phyloP scores from a whole-genome alignment of 345 rosid genomes.

The Eucalyptus erythrocorys region DNA sequence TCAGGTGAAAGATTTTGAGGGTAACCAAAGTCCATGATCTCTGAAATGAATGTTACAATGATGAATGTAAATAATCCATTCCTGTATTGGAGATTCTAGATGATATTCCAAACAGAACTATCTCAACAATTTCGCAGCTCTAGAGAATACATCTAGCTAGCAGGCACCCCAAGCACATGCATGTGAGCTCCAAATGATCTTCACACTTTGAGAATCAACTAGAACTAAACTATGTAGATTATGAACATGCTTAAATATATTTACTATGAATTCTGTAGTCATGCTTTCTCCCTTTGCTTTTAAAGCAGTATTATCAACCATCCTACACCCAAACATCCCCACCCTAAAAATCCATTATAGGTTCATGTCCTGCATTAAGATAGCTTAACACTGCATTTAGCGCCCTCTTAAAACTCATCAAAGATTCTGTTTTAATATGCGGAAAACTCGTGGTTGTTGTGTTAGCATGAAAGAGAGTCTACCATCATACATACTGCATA shows the following conservation, averaged over 20 bases:
- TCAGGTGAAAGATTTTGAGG: constrained; percentile 98
- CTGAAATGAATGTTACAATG: constrained; percentile 24
- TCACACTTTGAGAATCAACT: neutral
- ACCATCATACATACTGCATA: neutral
- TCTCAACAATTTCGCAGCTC: neutral
- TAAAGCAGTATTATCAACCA: neutral
- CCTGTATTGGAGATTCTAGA: neutral
- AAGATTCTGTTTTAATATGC: neutral
- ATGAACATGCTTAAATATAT: neutral
- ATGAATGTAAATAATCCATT: neutral
- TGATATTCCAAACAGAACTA: neutral
- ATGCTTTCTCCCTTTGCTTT: neutral
- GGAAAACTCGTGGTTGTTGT: neutral
- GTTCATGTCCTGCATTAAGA: neutral
- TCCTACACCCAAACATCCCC: neutral
- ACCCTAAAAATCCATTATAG: neutral
- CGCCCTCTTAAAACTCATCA: neutral
- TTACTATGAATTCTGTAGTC: neutral
- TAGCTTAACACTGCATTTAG: neutral
- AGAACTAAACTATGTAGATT: neutral
- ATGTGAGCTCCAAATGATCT: neutral
- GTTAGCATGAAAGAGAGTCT: neutral
- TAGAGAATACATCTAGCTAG: neutral
- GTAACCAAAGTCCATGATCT: constrained; percentile 95
- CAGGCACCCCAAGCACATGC: neutral